phyloP scores from a whole-genome alignment of 352 stramenopile genomes.

The Pythium monospermum region DNA sequence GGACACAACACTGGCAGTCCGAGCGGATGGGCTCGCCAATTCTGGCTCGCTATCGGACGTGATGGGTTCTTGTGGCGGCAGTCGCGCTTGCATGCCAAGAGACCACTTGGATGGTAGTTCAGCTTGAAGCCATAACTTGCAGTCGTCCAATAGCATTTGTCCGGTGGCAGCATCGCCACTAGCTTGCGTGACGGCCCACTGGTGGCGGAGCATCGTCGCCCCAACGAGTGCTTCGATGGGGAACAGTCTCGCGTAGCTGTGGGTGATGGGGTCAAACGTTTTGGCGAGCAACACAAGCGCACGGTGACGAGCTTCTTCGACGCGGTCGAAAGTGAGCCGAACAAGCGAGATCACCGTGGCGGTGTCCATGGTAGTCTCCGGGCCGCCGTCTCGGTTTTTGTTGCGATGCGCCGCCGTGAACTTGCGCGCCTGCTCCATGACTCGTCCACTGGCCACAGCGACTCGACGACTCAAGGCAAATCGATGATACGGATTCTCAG shows the following conservation, averaged over 20 bases:
- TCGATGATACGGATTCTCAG: conserved; percentile 33
- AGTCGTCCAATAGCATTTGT: conserved; percentile 12
- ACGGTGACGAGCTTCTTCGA: conserved; percentile 59
- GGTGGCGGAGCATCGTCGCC: conserved; percentile 47
- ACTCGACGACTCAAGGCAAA: conserved; percentile 39
- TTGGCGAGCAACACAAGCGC: conserved; percentile 65
- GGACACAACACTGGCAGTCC: no score
- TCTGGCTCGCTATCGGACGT: no score
- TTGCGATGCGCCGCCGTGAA: conserved; percentile 31
- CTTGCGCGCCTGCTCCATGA: conserved; percentile 40
- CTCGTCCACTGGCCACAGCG: conserved; percentile 25
- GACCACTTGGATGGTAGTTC: conserved; percentile 48
- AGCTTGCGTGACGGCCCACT: conserved; percentile 55
- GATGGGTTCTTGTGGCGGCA: no score
- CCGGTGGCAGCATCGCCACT: conserved; percentile 24
- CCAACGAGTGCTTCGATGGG: conserved; percentile 53
- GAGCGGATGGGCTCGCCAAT: no score
- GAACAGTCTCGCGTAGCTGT: conserved; percentile 55
- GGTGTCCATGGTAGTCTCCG: conserved; percentile 21
- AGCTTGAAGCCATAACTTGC: conserved; percentile 31
- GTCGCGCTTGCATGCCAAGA: conserved; percentile 1
- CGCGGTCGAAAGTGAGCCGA: conserved; percentile 62
- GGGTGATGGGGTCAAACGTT: conserved; percentile 62
- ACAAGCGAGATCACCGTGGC: conserved; percentile 42
- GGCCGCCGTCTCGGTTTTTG: conserved; percentile 8